Evolutionary conservation across 768 basidiomycete species (phyloP), one percentile per base, ranked within the genome.

Genomic region (Paxillus involutus): DNA sequence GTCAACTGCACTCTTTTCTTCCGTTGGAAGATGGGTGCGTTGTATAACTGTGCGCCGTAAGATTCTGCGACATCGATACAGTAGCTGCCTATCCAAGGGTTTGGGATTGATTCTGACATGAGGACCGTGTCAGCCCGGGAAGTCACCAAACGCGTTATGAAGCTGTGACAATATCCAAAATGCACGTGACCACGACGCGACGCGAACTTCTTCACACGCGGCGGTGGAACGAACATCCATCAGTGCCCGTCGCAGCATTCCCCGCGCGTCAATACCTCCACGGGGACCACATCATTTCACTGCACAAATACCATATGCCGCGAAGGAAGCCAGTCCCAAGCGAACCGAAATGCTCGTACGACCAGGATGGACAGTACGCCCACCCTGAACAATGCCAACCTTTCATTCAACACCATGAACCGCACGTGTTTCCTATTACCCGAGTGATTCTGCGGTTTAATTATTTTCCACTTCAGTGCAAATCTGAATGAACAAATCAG

Each of bases 41-140:
- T 58, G 52, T 49, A 55, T 13, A 82, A 48, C 36, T 80, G 70
- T 7, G 71, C 77, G 7, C 86, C 86, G 54, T 80, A 68, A 2
- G 71, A 72, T 61, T 85, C 80, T 0, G 80, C 84, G 12, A 80
- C 61, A 8, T 65, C 60, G 24, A 80, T 60, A 42, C 89, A 63
- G 59, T 87, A 82, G 21, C 74, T 63, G 26, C 69, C 67, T 9
- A 90, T 78, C 88, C 88, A 90, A 19, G 84, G 77, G 19, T 51
- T 37, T 12, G 64, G 63, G 49, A 79, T 61, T 2, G 69, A 64
- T 30, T 69, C 67, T 17, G 78, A 66, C 78, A 79, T 79, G 14
- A 35, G 36, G 50, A 32, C 39, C 11, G 6, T 52, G 63, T 62
- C 47, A 59, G 47, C 60, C 39, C 59, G 63, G 14, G 8, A 21